These are phyloP conservation scores for Pleoardoris graminearum DNA, from an alignment of 2,329 filamentous ascomycete genomes.

Conservation along the genomic window DNA sequence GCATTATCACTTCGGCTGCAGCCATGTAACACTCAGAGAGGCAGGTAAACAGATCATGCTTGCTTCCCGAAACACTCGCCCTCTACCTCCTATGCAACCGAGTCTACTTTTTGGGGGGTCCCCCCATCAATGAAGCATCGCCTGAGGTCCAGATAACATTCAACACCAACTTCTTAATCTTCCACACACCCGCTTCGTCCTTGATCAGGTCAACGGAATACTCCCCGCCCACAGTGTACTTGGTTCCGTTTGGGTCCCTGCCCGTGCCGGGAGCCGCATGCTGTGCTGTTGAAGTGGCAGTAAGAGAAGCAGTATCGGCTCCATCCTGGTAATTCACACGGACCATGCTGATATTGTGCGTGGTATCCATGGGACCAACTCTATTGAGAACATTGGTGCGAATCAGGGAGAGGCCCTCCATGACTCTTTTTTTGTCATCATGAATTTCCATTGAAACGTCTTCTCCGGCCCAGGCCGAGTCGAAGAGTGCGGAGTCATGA, in stretches of 20 bases:
- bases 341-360: conserved; percentile 10
- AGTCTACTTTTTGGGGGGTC: conserved; percentile 10
- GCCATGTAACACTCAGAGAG: conserved; percentile 8
- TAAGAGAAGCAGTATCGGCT: conserved; percentile 11
- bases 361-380: conserved; percentile 10
- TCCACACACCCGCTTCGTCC: conserved; percentile 8
- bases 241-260: conserved; percentile 9
- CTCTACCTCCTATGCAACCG: conserved; percentile 12
- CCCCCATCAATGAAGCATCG: conserved; percentile 10
- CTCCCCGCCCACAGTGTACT: conserved; percentile 11
- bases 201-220: conserved; percentile 12
- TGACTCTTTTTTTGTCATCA: conserved; percentile 12
- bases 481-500: conserved; percentile 13
- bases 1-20: conserved; percentile 11
- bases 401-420: conserved; percentile 8
- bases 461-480: conserved; percentile 10
- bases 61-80: conserved; percentile 12
- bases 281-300: conserved; percentile 7
- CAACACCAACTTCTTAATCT: conserved; percentile 11
- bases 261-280: conserved; percentile 6
- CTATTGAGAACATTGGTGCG: conserved; percentile 7
- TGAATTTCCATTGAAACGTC: conserved; percentile 15
- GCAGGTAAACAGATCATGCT: conserved; percentile 12
- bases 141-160: conserved; percentile 11
- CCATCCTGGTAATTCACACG: conserved; percentile 11